These are phyloP conservation scores for Tolypocladium capitatum DNA, from an alignment of 2,329 filamentous ascomycete genomes.

Conservation along the genomic window DNA sequence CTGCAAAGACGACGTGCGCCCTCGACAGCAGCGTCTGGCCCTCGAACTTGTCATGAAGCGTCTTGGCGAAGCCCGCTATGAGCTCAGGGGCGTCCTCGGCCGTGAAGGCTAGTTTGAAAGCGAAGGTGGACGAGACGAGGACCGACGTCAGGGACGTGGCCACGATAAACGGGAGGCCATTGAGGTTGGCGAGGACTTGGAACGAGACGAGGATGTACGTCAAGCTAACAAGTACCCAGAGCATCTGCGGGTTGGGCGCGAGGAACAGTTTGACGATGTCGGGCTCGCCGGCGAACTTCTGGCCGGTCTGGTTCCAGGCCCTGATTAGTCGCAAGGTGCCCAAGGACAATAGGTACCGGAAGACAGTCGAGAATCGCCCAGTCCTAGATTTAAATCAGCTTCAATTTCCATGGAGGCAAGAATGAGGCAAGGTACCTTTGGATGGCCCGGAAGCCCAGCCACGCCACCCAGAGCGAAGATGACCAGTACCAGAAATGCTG, in stretches of 20 bases:
- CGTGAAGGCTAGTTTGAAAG: conserved; percentile 86
- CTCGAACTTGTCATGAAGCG: conserved; percentile 25
- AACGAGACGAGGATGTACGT: conserved; percentile 52
- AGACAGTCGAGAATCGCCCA: conserved; percentile 12
- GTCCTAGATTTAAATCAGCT: conserved; percentile 9
- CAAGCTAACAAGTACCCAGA: conserved; percentile 62
- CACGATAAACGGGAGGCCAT: conserved; percentile 26
- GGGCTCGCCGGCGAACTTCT: conserved; percentile 84
- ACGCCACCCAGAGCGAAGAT: conserved; percentile 54
- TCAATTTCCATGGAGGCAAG: background rate
- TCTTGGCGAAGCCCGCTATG: conserved; percentile 33
- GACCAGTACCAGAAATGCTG: conserved; percentile 98
- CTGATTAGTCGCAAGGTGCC: conserved; percentile 52
- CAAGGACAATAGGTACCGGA: conserved; percentile 35
- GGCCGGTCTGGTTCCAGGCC: conserved; percentile 93
- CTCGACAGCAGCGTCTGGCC: conserved; percentile 32
- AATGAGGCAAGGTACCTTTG: conserved; percentile 18
- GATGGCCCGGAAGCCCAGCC: conserved; percentile 35
- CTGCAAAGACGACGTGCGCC: conserved; percentile 36
- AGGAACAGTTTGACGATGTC: conserved; percentile 71
- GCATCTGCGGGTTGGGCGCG: conserved; percentile 43
- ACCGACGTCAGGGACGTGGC: conserved; percentile 26
- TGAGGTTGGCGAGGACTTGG: conserved; percentile 29
- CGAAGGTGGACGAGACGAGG: conserved; percentile 43
- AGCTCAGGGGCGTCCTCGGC: conserved; percentile 79